phyloP scores from a whole-genome alignment of 208 protist species.

The Trypanosoma rangeli region DNA sequence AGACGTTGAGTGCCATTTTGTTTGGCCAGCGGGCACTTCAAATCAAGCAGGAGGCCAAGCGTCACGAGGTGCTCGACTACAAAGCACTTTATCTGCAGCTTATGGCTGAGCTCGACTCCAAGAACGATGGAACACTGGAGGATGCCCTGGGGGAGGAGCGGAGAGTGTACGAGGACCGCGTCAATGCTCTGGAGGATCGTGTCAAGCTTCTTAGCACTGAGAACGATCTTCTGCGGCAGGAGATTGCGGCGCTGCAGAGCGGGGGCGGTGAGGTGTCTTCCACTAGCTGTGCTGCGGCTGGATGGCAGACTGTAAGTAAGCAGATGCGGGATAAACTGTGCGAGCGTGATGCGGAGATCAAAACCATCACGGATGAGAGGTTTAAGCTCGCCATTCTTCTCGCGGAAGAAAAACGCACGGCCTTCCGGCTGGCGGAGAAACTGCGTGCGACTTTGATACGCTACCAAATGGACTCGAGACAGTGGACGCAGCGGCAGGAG shows the following conservation, averaged over 20 bases:
- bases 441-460: conserved; percentile 47
- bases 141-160: conserved; percentile 72
- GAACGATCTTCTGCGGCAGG: conserved; percentile 56
- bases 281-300: conserved; percentile 6
- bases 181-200: conserved; percentile 57
- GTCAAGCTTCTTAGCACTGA: conserved; percentile 63
- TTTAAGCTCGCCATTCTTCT: conserved; percentile 63
- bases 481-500: conserved; percentile 42
- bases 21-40: conserved; percentile 93
- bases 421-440: conserved; percentile 70
- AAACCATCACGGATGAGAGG: conserved; percentile 58
- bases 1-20: conserved; percentile 83
- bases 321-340: conserved; percentile 51
- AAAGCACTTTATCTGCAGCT: conserved; percentile 88
- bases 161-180: conserved; percentile 70
- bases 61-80: conserved; percentile 92
- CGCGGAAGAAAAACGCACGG: conserved; percentile 64
- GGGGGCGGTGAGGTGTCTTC: conserved; percentile 4
- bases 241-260: conserved; percentile 42
- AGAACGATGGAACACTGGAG: conserved; percentile 79
- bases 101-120: conserved; percentile 83
- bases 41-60: conserved; percentile 90
- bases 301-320: conserved; percentile 50
- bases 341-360: conserved; percentile 49
- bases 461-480: conserved; percentile 53